These are phyloP conservation scores for Cladophialophora yegresii DNA, from an alignment of 2,329 filamentous ascomycete genomes.

Conservation along the genomic window DNA sequence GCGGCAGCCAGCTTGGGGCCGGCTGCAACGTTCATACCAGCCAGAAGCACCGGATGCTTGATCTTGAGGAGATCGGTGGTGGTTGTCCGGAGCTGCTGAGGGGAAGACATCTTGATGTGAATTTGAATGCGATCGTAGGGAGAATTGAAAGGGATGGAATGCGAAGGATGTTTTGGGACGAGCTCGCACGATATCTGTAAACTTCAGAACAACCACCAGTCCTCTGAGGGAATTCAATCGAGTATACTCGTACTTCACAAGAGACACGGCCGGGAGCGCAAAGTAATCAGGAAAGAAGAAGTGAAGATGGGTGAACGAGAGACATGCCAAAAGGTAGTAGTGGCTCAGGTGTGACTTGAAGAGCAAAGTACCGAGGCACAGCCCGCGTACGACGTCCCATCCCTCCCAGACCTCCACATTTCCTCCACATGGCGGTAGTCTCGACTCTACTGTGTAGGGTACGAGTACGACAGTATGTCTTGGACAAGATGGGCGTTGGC, in stretches of 20 bases:
- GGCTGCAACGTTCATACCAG: constrained; percentile 98
- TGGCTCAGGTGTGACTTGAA: not conserved
- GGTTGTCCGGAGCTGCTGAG: constrained; percentile 86
- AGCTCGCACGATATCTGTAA: not conserved
- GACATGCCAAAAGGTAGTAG: not conserved
- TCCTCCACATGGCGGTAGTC: constrained; percentile 3
- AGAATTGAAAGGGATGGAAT: not conserved
- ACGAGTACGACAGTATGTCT: not conserved
- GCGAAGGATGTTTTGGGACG: constrained; percentile 1
- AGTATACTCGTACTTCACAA: constrained; percentile 2
- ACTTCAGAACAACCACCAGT: not conserved
- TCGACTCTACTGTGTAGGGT: not conserved
- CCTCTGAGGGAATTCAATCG: not conserved
- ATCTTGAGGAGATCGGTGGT: constrained; percentile 97
- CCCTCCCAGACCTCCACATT: constrained; percentile 3
- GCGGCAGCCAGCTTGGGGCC: constrained; percentile 94
- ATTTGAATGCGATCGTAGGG: constrained; percentile 1
- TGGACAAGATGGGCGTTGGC: not conserved
- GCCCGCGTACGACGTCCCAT: constrained; percentile 1
- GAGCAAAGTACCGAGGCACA: constrained; percentile 27
- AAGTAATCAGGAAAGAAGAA: constrained; percentile 19
- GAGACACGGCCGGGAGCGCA: constrained; percentile 5
- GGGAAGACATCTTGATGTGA: constrained; percentile 33
- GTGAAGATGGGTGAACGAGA: constrained; percentile 1
- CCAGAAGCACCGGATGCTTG: constrained; percentile 92